A percentile compares a stretch with the other conserved stretches of the same genome.
Conservation (phyloP, 306 rosid genomes). For the Purshia tridentata region DNA sequence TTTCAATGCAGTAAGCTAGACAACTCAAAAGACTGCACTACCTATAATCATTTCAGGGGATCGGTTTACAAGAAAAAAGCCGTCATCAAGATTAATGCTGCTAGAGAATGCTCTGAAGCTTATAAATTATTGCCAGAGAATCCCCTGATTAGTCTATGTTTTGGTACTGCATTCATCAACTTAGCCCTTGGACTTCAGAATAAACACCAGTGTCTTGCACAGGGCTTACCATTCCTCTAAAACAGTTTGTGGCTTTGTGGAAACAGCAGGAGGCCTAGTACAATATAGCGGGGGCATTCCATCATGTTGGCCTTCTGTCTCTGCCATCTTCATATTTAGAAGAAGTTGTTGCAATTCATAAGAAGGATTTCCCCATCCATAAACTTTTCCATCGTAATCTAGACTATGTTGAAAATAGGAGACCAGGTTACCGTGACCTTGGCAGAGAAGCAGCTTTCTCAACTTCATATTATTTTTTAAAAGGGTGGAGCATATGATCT, state of each 20-base stretch:
- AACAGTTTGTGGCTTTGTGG: conserved; percentile 4
- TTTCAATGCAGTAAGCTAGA: conserved; percentile 58
- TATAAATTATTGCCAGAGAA: conserved; percentile 67
- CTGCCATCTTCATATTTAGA: conserved; percentile 65
- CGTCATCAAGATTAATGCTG: conserved; percentile 79
- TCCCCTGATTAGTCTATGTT: conserved; percentile 82
- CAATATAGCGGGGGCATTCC: conserved; percentile 35
- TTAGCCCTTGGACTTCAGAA: conserved; percentile 88
- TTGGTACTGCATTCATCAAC: conserved; percentile 83
- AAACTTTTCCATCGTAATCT: too few relatives aligned
- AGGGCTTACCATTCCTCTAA: conserved; percentile 85
- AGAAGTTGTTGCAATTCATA: conserved; percentile 57
- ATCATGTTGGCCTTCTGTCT: conserved; percentile 77
- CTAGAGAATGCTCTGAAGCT: conserved; percentile 90
- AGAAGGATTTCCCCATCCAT: conserved; percentile 50
- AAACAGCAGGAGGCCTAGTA: background rate
- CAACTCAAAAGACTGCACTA: conserved; percentile 66
- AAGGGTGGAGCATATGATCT: too few relatives aligned
- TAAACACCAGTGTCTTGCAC: conserved; percentile 79
- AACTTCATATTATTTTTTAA: too few relatives aligned
- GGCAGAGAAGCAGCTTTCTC: too few relatives aligned
- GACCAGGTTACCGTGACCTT: too few relatives aligned
- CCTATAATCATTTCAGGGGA: conserved; percentile 75
- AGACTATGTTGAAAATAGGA: too few relatives aligned
- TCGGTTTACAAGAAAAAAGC: conserved; percentile 59